Conservation (phyloP, 345 rosid genomes). For the Eucalyptus dawsonii region DNA sequence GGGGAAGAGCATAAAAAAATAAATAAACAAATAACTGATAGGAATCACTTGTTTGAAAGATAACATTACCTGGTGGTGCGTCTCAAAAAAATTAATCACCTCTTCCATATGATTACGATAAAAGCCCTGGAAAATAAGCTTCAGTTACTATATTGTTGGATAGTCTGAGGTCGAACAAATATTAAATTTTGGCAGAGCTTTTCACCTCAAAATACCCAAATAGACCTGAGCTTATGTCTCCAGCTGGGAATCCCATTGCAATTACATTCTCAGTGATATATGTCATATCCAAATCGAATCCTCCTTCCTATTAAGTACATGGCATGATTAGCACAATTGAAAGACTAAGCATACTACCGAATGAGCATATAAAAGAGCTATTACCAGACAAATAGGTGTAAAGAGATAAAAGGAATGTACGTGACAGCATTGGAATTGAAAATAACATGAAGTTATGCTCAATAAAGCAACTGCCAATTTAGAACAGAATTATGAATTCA, state of each 20-base stretch:
- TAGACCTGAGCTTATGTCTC: slow-evolving; percentile 86
- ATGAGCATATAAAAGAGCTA: neutral
- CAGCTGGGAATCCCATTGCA: slow-evolving; percentile 98
- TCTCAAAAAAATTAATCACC: slow-evolving; percentile 83
- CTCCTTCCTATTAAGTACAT: slow-evolving; percentile 60
- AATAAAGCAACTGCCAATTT: neutral
- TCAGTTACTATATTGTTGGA: neutral
- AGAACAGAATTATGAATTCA: neutral
- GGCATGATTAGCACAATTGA: neutral
- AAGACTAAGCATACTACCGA: neutral
- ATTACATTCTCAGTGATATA: slow-evolving; percentile 83
- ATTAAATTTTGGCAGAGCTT: neutral
- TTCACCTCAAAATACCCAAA: slow-evolving; percentile 83
- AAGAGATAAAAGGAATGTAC: neutral
- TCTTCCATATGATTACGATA: slow-evolving; percentile 95
- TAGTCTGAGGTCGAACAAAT: neutral
- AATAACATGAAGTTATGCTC: neutral
- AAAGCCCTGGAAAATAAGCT: slow-evolving; percentile 53
- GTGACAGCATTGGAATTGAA: neutral
- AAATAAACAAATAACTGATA: neutral
- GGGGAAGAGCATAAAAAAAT: neutral
- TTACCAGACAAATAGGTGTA: neutral
- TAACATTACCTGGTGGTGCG: slow-evolving; percentile 67
- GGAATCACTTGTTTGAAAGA: neutral
- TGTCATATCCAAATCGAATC: slow-evolving; percentile 63